Percentiles rank a stretch among this genome's conserved stretches.
Evolutionary conservation across 345 rosid genomes (phyloP).

Genomic region (Anacardium occidentale): DNA sequence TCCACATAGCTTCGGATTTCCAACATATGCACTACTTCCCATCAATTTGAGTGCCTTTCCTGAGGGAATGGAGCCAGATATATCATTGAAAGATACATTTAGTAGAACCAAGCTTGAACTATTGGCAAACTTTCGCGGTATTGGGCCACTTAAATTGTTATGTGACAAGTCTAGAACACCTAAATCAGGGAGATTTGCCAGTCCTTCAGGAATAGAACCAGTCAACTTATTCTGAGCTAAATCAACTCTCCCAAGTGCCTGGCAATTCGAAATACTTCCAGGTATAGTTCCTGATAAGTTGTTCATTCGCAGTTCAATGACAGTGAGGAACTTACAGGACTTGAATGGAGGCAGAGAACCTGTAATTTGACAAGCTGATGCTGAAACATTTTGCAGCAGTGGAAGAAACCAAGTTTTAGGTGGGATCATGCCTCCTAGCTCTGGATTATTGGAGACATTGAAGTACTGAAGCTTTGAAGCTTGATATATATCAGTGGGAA

Average conservation of each 20-base stretch:
- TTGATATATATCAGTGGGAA: constrained; percentile 55
- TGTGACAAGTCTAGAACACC: constrained; percentile 58
- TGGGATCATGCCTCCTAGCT: constrained; percentile 64
- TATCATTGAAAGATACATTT: constrained; percentile 63
- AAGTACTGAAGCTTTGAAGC: constrained; percentile 74
- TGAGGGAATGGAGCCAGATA: constrained; percentile 66
- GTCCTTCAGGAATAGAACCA: constrained; percentile 56
- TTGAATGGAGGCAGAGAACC: constrained; percentile 59
- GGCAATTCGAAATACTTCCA: constrained; percentile 54
- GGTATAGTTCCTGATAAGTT: constrained; percentile 54
- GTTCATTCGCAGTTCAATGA: constrained; percentile 62
- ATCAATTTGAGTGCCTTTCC: constrained; percentile 49
- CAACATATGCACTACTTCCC: constrained; percentile 61
- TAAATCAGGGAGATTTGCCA: constrained; percentile 54
- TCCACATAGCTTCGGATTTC: constrained; percentile 77
- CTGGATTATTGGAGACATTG: constrained; percentile 67
- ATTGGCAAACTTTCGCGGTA: constrained; percentile 50
- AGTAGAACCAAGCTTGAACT: constrained; percentile 45
- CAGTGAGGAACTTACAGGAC: constrained; percentile 60
- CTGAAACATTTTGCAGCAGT: constrained; percentile 78
- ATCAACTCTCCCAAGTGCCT: constrained; percentile 48
- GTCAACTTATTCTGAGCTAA: constrained; percentile 51
- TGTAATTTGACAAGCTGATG: constrained; percentile 58
- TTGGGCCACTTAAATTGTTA: constrained; percentile 62
- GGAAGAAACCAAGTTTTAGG: constrained; percentile 57